Evolutionary conservation across 192 early-diverging fungal species (phyloP).

Genomic region (Chytriomyces hyalinus): DNA sequence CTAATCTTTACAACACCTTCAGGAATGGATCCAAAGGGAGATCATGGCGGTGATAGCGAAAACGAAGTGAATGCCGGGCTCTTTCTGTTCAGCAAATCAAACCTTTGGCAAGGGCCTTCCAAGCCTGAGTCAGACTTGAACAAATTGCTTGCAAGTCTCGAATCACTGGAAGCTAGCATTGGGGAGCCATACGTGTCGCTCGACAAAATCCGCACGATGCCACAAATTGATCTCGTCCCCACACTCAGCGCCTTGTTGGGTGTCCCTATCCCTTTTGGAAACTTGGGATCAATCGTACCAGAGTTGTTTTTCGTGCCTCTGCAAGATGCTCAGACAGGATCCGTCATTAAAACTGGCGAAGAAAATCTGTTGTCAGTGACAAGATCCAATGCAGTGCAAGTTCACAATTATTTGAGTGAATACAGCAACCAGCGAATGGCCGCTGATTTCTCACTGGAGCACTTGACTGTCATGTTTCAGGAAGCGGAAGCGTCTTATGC

Average conservation of each 20-base stretch:
- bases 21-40: constrained; percentile 87
- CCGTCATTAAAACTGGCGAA: background rate
- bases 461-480: constrained; percentile 46
- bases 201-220: constrained; percentile 59
- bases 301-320: constrained; percentile 69
- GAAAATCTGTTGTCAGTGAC: constrained; percentile 56
- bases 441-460: constrained; percentile 57
- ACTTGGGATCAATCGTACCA: constrained; percentile 85
- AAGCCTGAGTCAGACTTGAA: constrained; percentile 9
- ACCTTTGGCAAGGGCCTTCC: constrained; percentile 36
- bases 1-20: background rate
- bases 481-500: constrained; percentile 35
- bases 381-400: constrained; percentile 71
- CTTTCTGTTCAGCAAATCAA: constrained; percentile 77
- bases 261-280: constrained; percentile 91
- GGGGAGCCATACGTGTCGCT: constrained; percentile 39
- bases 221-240: constrained; percentile 92
- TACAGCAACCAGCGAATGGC: constrained; percentile 62
- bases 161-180: constrained; percentile 18
- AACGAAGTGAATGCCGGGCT: constrained; percentile 86
- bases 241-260: constrained; percentile 81
- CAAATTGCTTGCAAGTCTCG: background rate
- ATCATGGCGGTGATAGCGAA: constrained; percentile 95
- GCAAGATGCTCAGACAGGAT: constrained; percentile 10
- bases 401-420: constrained; percentile 64